Evolutionary conservation across 1,284 basidiomycete genomes (phyloP).

Genomic region (Mycena sp.): DNA sequence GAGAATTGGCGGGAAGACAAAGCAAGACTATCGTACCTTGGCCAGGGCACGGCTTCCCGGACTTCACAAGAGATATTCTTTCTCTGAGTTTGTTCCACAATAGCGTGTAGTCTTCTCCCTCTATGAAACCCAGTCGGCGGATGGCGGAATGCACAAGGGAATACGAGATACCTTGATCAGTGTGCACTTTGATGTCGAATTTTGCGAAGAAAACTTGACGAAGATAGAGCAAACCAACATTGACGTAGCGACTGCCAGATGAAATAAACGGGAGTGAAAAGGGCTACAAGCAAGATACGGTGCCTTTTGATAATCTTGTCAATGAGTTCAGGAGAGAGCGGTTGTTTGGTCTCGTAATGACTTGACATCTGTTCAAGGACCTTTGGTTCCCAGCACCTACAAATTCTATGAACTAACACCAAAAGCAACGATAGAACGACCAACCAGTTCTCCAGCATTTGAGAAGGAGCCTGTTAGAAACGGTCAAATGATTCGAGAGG

Average conservation of each 20-base stretch:
- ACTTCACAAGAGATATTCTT: slow-evolving; percentile 72
- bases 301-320: slow-evolving; percentile 82
- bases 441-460: slow-evolving; percentile 92
- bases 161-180: slow-evolving; percentile 61
- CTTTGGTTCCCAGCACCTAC: slow-evolving; percentile 80
- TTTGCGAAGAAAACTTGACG: slow-evolving; percentile 86
- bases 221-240: slow-evolving; percentile 82
- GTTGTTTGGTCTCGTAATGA: slow-evolving; percentile 79
- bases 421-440: slow-evolving; percentile 19
- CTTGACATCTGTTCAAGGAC: slow-evolving; percentile 81
- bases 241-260: slow-evolving; percentile 74
- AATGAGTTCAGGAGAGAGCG: slow-evolving; percentile 80
- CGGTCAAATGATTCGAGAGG: not conserved
- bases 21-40: slow-evolving; percentile 50
- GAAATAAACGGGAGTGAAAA: not conserved
- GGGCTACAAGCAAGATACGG: slow-evolving; percentile 18
- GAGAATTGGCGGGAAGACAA: no score
- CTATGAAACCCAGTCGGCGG: slow-evolving; percentile 41
- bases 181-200: slow-evolving; percentile 82
- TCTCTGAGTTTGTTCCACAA: slow-evolving; percentile 80
- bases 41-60: slow-evolving; percentile 67
- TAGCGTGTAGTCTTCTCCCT: slow-evolving; percentile 71
- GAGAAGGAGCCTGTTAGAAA: slow-evolving; percentile 61
- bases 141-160: not conserved
- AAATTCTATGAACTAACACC: not conserved